These are phyloP conservation scores for Penicillium sp. DNA, from an alignment of 2,329 filamentous ascomycete genomes.

Conservation along the genomic window DNA sequence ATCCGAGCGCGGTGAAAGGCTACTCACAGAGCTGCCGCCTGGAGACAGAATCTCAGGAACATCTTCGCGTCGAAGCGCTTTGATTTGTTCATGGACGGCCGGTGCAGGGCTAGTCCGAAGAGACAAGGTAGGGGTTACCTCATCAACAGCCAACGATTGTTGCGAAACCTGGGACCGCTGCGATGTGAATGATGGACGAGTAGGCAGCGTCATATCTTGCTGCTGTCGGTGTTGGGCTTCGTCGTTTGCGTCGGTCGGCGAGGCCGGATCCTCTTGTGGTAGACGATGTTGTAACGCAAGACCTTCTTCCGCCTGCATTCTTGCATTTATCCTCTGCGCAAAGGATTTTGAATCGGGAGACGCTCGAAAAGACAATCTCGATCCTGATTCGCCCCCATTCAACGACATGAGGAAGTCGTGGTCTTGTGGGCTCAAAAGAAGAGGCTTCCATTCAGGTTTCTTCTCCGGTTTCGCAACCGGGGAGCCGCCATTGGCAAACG, in stretches of 20 bases:
- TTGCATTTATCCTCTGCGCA: conserved; percentile 45
- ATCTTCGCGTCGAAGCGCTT: conserved; percentile 23
- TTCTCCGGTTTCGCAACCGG: conserved; percentile 10
- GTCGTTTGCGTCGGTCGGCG: conserved; percentile 24
- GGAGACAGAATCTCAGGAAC: conserved; percentile 21
- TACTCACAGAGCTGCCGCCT: conserved; percentile 15
- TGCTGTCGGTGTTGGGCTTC: conserved; percentile 13
- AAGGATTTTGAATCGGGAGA: conserved; percentile 43
- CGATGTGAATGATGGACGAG: conserved; percentile 23
- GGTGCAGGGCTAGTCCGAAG: conserved; percentile 26
- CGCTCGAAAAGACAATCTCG: conserved; percentile 36
- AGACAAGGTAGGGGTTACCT: conserved; percentile 24
- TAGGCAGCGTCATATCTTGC: conserved; percentile 13
- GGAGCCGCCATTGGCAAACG: conserved; percentile 21
- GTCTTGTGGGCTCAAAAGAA: conserved; percentile 32
- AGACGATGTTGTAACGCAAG: conserved; percentile 45
- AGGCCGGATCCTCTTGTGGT: conserved; percentile 27
- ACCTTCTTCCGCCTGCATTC: conserved; percentile 52
- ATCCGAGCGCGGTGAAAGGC: conserved; percentile 10
- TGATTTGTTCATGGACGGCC: conserved; percentile 16
- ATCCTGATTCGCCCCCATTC: conserved; percentile 26
- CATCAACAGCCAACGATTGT: conserved; percentile 16
- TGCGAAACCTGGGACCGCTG: conserved; percentile 26
- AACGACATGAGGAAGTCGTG: conserved; percentile 35
- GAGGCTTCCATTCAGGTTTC: conserved; percentile 22